Percentiles rank a stretch among this genome's conserved stretches.
phyloP scores from a whole-genome alignment of 73 alveolate genomes.

The Loxodes magnus region DNA sequence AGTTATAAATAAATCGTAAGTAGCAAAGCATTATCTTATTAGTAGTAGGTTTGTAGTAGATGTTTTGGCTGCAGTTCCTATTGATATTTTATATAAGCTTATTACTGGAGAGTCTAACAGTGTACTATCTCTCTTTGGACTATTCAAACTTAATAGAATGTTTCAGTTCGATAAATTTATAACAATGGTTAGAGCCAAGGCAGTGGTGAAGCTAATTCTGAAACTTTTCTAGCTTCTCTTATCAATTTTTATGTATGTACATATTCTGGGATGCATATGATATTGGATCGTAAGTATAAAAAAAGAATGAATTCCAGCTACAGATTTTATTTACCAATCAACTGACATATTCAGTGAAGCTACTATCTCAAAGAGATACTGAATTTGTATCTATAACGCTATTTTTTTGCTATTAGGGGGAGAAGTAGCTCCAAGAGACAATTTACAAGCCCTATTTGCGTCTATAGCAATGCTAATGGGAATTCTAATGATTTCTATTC shows the following conservation, averaged over 20 bases:
- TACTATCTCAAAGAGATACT: slow-evolving; percentile 5
- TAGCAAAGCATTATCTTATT: slow-evolving; percentile 20
- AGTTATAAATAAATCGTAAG: slow-evolving; percentile 18
- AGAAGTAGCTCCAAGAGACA: slow-evolving; percentile 35
- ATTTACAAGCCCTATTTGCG: slow-evolving; percentile 14
- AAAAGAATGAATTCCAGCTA: slow-evolving; percentile 7
- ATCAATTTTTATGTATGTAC: slow-evolving; percentile 18
- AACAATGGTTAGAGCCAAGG: slow-evolving; percentile 18
- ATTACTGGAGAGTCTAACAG: not conserved
- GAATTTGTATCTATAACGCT: slow-evolving; percentile 18
- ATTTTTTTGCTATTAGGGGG: slow-evolving; percentile 30
- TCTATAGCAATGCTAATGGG: slow-evolving; percentile 27
- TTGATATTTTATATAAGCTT: not conserved
- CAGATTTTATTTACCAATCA: not conserved
- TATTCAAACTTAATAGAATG: slow-evolving; percentile 22
- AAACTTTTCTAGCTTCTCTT: slow-evolving; percentile 10
- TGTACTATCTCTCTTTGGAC: not conserved
- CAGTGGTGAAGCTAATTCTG: slow-evolving; percentile 21
- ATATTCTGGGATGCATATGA: slow-evolving; percentile 24
- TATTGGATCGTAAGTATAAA: not conserved
- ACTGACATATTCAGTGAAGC: not conserved
- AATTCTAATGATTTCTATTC: slow-evolving; percentile 32
- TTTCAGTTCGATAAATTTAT: slow-evolving; percentile 23
- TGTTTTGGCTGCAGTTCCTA: slow-evolving; percentile 24
- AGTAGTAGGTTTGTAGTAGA: slow-evolving; percentile 30